A percentile compares a stretch with the other conserved stretches of the same genome.
Evolutionary conservation across 306 rosid species (phyloP).

Genomic region (Acmispon strigosus): DNA sequence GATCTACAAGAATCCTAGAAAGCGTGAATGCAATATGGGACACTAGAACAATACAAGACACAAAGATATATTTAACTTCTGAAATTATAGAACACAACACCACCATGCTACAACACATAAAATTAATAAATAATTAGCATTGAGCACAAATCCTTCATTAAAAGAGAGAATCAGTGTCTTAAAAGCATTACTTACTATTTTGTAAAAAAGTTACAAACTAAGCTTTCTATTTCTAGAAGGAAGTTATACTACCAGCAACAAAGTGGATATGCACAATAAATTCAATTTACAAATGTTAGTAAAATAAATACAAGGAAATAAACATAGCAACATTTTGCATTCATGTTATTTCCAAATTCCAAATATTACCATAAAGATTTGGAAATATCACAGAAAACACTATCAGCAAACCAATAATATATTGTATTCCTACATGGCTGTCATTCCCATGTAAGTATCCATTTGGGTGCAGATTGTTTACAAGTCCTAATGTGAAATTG

Average conservation of each 20-base stretch:
- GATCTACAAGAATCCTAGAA: not conserved
- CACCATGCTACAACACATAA: not conserved
- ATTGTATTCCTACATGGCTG: too few species aligned
- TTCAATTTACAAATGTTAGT: not conserved
- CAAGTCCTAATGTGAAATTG: not conserved
- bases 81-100: not conserved
- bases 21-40: not conserved
- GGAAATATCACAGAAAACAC: too few species aligned
- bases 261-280: not conserved
- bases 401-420: too few species aligned
- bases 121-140: not conserved
- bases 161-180: not conserved
- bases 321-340: too few species aligned
- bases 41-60: not conserved
- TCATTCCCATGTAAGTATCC: too few species aligned
- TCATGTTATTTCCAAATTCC: too few species aligned
- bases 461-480: too few species aligned
- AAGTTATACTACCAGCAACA: not conserved
- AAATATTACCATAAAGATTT: too few species aligned
- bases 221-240: not conserved
- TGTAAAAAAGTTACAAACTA: not conserved
- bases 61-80: not conserved
- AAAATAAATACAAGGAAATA: too few species aligned
- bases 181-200: not conserved
- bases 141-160: not conserved